Evolutionary conservation across 306 rosid genomes (phyloP).

Genomic region (Fragaria nilgerrensis): DNA sequence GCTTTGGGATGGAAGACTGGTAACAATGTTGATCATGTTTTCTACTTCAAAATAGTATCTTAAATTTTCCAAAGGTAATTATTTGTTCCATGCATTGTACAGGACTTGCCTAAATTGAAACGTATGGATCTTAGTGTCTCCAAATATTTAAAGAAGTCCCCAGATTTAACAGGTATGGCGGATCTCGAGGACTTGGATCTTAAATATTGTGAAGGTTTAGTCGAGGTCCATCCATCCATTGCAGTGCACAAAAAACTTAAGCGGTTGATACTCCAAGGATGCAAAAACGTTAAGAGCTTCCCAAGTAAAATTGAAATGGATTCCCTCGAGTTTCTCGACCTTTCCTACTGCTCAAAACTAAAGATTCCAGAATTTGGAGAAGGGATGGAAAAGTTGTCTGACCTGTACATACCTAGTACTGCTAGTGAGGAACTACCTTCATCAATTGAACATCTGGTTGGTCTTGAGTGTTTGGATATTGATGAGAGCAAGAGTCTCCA

Average conservation of each 20-base stretch:
- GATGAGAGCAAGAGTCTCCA: not conserved
- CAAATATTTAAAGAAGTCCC: too few relatives aligned
- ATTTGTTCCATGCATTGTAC: too few relatives aligned
- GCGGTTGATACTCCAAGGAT: not conserved
- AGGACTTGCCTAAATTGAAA: too few relatives aligned
- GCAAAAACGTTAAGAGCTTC: slow-evolving; percentile 7
- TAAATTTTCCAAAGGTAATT: not conserved
- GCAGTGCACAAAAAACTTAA: not conserved
- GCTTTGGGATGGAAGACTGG: slow-evolving; percentile 19
- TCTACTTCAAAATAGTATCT: not conserved
- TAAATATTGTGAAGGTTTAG: not conserved
- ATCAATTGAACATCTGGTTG: too few relatives aligned
- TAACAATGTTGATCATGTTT: not conserved
- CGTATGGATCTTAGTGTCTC: too few relatives aligned
- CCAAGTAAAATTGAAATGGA: slow-evolving; percentile 1
- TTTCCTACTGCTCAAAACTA: slow-evolving; percentile 6
- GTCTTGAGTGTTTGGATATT: not conserved
- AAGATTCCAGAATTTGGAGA: not conserved
- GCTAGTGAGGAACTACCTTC: too few relatives aligned
- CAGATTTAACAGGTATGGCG: too few relatives aligned
- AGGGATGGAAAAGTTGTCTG: too few relatives aligned
- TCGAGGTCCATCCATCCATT: slow-evolving; percentile 24
- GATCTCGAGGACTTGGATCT: not conserved
- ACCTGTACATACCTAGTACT: too few relatives aligned
- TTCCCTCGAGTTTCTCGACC: not conserved